These are phyloP conservation scores for Aspergillus leporis DNA, from an alignment of 495 filamentous ascomycete genomes.

Conservation along the genomic window DNA sequence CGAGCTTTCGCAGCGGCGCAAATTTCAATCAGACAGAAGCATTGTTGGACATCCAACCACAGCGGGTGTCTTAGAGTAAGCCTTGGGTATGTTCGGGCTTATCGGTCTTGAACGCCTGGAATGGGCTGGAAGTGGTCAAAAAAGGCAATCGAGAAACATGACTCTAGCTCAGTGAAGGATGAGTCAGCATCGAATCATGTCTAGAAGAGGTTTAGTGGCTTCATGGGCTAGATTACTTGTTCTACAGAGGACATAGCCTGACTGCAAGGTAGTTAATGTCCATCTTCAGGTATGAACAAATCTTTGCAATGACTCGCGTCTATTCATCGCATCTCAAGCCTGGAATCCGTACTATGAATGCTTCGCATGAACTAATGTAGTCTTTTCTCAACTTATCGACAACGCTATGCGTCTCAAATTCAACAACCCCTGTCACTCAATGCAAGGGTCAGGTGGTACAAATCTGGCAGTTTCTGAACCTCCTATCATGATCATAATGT, in stretches of 20 bases:
- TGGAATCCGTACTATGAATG: too few relatives aligned
- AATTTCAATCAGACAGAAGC: conserved; percentile 12
- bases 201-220: not conserved
- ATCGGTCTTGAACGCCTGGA: not conserved
- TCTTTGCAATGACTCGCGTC: not conserved
- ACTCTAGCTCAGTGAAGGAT: not conserved
- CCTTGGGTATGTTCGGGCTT: not conserved
- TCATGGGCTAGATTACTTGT: too few relatives aligned
- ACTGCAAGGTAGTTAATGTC: too few relatives aligned
- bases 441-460: too few relatives aligned
- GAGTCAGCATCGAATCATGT: not conserved
- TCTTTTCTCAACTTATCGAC: too few relatives aligned
- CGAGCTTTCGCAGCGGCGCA: conserved; percentile 4
- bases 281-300: not conserved
- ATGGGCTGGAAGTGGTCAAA: not conserved
- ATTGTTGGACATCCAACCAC: conserved; percentile 13
- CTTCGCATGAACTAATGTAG: too few relatives aligned
- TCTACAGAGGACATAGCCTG: too few relatives aligned
- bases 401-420: too few relatives aligned
- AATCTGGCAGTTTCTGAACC: too few relatives aligned
- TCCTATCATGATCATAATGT: too few relatives aligned
- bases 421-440: too few relatives aligned
- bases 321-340: not conserved
- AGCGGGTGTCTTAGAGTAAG: conserved; percentile 5
- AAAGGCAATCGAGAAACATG: not conserved